A percentile compares a stretch with the other conserved stretches of the same genome.
Evolutionary conservation across 1,284 basidiomycete species (phyloP).

Genomic region (Apiotrichum siamense): DNA sequence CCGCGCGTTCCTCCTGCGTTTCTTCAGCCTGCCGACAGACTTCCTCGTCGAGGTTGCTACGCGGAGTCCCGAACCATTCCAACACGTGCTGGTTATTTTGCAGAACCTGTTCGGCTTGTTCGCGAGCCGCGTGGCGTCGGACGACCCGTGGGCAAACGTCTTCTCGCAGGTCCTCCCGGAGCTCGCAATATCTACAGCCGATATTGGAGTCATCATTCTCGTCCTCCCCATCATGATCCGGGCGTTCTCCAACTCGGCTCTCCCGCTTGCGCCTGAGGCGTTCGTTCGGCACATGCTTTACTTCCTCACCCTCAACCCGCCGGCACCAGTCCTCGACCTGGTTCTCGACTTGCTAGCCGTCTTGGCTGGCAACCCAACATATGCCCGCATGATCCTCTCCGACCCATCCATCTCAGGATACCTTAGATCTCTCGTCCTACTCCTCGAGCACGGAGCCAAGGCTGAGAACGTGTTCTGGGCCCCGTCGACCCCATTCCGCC

Average conservation of each 20-base stretch:
- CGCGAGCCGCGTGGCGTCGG: not conserved
- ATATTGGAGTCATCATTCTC: slow-evolving; percentile 27
- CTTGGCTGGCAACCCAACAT: slow-evolving; percentile 22
- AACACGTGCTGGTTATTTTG: slow-evolving; percentile 33
- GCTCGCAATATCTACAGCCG: slow-evolving; percentile 33
- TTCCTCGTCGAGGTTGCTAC: slow-evolving; percentile 32
- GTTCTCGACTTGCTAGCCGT: slow-evolving; percentile 38
- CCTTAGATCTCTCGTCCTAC: slow-evolving; percentile 26
- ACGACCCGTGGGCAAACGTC: slow-evolving; percentile 8
- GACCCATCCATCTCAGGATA: slow-evolving; percentile 24
- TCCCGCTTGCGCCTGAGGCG: slow-evolving; percentile 21
- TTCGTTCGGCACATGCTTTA: slow-evolving; percentile 35
- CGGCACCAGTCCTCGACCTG: slow-evolving; percentile 27
- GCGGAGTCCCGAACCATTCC: slow-evolving; percentile 30
- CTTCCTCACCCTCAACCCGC: slow-evolving; percentile 27
- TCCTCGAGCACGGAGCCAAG: slow-evolving; percentile 27
- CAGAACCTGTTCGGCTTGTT: slow-evolving; percentile 27
- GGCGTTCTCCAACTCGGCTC: slow-evolving; percentile 18
- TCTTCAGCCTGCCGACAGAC: slow-evolving; percentile 31
- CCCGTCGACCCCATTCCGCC: slow-evolving; percentile 10
- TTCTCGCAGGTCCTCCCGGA: slow-evolving; percentile 26
- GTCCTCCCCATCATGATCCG: slow-evolving; percentile 34
- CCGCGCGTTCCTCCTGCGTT: slow-evolving; percentile 23
- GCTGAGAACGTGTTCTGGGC: slow-evolving; percentile 18
- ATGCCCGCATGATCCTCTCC: slow-evolving; percentile 28